Evolutionary conservation across 192 early-diverging fungal genomes (phyloP), one percentile per base, ranked within the genome.

Genomic region (Oehlia diaphana): DNA sequence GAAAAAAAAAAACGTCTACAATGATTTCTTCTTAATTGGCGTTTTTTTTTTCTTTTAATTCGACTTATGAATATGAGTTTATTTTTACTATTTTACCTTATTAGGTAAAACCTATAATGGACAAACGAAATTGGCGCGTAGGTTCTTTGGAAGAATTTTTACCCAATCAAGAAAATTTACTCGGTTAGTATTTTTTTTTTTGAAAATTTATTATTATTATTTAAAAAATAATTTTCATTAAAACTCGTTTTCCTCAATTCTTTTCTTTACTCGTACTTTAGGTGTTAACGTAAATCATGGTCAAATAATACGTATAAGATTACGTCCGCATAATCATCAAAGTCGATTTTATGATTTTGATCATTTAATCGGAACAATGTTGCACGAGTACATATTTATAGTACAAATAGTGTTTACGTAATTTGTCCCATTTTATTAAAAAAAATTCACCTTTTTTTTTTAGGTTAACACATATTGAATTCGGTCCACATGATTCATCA

Each of bases 241-340:
- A 2, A 31, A 2, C 2, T 31, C 31, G 31, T 31, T 31, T 31
- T 31, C 28, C 28, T 31, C 28, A 1, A 31, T 31, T 31, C 2
- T 31, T 2, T 31, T 31, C 2, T 31, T 31, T 31, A 31, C 2
- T 31, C 31, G 31, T 31, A 31, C 31, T 31, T 85, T 87, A 72
- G 94, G 94, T 9, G 79, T 92, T 61, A 95, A 95, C 82, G 83
- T 88, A n/a, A 92, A 94, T 86, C 78, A 83, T 26, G 93, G 93
- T 4, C 70, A 81, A 26, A 88, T 88, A 76, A 94, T 95, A 76
- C 79, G 84, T 47, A 82, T 95, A 31, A 84, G 94, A n/a, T 79
- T 95, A 64, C 85, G 94, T 28, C 82, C 81, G 35, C 82, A 84
- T 42, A 77, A 82, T 64, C 85, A 91, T 71, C 81, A 87, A n/a